Evolutionary conservation across 2,329 filamentous ascomycete genomes (phyloP).

Genomic region (Fusarium pilosicola): DNA sequence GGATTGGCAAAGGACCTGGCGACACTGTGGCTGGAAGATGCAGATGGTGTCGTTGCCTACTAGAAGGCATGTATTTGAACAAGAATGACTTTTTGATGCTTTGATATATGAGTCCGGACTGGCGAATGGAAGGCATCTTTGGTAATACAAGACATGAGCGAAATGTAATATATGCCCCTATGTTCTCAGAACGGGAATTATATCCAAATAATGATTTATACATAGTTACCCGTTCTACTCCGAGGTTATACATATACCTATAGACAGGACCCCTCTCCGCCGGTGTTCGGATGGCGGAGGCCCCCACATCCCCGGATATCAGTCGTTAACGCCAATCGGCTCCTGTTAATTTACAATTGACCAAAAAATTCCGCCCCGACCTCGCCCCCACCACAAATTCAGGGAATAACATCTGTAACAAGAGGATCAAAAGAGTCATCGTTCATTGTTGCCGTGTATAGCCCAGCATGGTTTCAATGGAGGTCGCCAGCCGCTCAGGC

Average conservation of each 20-base stretch:
- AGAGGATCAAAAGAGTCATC: conserved; percentile 30
- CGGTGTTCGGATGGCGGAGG: conserved; percentile 36
- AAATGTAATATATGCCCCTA: conserved; percentile 1
- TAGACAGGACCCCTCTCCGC: not conserved
- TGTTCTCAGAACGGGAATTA: not conserved
- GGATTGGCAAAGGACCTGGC: conserved; percentile 80
- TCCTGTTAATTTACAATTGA: conserved; percentile 49
- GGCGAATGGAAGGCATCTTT: conserved; percentile 22
- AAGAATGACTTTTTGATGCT: conserved; percentile 17
- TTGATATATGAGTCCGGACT: conserved; percentile 14
- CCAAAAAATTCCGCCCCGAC: conserved; percentile 45
- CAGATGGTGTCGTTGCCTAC: conserved; percentile 63
- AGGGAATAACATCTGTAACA: conserved; percentile 17
- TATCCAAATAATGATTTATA: not conserved
- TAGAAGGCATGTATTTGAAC: conserved; percentile 39
- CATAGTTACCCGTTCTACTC: not conserved
- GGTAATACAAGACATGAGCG: conserved; percentile 35
- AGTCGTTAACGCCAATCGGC: conserved; percentile 48
- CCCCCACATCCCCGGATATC: conserved; percentile 43
- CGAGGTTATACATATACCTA: not conserved
- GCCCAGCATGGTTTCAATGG: conserved; percentile 60
- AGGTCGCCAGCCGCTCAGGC: conserved; percentile 60
- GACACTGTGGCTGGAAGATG: conserved; percentile 73
- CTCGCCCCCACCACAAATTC: conserved; percentile 42
- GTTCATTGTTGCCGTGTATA: conserved; percentile 28